Evolutionary conservation across 805 yeast species (phyloP), one percentile per base, ranked within the genome.

Genomic region (Kodamaea neixiangensis): DNA sequence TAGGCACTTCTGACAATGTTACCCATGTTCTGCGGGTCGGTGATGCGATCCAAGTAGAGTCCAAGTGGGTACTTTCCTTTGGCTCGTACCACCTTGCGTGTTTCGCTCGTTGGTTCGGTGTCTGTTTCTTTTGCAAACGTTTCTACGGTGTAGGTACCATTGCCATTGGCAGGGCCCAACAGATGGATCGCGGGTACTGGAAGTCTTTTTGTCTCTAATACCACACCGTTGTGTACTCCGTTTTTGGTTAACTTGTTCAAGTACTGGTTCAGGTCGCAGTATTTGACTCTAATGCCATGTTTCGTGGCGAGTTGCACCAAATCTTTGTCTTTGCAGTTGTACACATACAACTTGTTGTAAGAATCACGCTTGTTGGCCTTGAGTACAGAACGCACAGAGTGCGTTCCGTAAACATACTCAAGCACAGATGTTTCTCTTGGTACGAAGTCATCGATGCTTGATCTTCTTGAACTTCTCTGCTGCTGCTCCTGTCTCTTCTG

Each of bases 11-110:
- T 73, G 22, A 88, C 68, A 40, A 90, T 81, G 19, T 93, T 94
- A 6, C 97, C 97, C 58, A 89, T 73, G 63, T 90, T 90, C 64
- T 89, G 96, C 0, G 97, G 93, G 65, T 90, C 97, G 11, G 88
- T 81, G 41, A 91, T 76, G 52, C 87, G 89, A 65, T 90, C 97
- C 20, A 90, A 68, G 58, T 78, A 89, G 2, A 90, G 57, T 0
- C 90, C 97, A 14, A 91, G 59, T 2, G 97, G 96, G 58, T 54
- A 63, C 31, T 48, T 54, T 21, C 44, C 50, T 21, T 44, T 14
- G 7, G 44, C 39, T 5, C 55, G 44, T 7, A 31, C 53, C 29
- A 50, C 46, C 14, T 13, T 15, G 10, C 20, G 17, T 10, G 22
- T 14, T 31, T 46, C 35, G 13, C 44, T 54, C 11, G 47, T 48